These are phyloP conservation scores for Senecio squalidus DNA, from an alignment of 140 eudicot species.

Conservation along the genomic window DNA sequence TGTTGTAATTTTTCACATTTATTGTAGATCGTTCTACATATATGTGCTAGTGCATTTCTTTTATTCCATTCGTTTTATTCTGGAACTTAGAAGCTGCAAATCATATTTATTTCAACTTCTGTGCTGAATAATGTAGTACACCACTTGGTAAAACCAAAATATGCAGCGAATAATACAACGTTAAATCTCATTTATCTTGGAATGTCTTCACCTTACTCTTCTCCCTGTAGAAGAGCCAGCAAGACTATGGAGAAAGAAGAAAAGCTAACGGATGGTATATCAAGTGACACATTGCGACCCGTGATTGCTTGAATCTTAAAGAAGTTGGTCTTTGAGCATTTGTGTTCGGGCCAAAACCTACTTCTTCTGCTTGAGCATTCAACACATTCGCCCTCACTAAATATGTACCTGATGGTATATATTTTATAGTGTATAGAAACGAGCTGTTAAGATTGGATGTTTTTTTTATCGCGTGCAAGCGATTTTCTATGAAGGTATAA, in stretches of 20 bases:
- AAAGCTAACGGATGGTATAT: constrained; percentile 49
- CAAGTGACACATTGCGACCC: constrained; percentile 60
- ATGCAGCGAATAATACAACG: not conserved
- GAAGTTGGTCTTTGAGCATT: constrained; percentile 42
- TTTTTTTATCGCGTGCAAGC: no score
- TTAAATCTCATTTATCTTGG: constrained; percentile 31
- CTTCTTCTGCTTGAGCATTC: constrained; percentile 32
- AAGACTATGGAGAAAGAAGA: constrained; percentile 58
- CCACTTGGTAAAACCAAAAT: not conserved
- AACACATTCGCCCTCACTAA: constrained; percentile 51
- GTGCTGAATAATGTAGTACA: no score
- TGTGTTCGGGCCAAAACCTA: constrained; percentile 55
- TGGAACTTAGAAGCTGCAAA: not conserved
- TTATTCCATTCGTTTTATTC: not conserved
- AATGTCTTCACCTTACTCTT: constrained; percentile 47
- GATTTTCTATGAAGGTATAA: no score
- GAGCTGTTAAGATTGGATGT: no score
- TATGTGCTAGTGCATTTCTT: not conserved
- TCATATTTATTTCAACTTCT: not conserved
- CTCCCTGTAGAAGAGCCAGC: constrained; percentile 57
- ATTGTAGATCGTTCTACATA: no score
- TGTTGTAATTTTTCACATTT: no score
- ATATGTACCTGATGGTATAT: constrained; percentile 48
- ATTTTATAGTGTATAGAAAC: constrained; percentile 40
- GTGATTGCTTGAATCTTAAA: constrained; percentile 48